A percentile compares a stretch with the other conserved stretches of the same genome.
phyloP scores from a whole-genome alignment of 208 protist species.

The Leishmania turanica region DNA sequence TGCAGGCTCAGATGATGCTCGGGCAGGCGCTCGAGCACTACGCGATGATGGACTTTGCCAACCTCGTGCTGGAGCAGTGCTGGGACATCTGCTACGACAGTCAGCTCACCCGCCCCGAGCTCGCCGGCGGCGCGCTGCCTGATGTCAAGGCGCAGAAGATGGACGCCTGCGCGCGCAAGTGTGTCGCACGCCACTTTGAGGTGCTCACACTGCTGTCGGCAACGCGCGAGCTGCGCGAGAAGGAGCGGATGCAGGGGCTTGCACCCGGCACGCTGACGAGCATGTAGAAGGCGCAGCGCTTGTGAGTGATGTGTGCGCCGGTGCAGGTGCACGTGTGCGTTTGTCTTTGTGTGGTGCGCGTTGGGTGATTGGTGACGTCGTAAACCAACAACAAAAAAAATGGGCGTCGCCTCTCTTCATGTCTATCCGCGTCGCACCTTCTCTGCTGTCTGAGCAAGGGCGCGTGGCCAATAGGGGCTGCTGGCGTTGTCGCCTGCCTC shows the following conservation, averaged over 20 bases:
- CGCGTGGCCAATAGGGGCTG: not conserved
- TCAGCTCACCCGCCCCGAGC: conserved; percentile 68
- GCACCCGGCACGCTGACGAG: conserved; percentile 27
- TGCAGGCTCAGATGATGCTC: conserved; percentile 84
- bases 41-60: conserved; percentile 69
- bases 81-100: conserved; percentile 89
- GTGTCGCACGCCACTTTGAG: conserved; percentile 85
- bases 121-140: conserved; percentile 42
- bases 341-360: not conserved
- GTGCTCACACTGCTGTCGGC: conserved; percentile 81
- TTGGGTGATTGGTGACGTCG: not conserved
- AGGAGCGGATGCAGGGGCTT: conserved; percentile 35
- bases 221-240: conserved; percentile 52
- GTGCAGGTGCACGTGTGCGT: not conserved
- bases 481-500: not conserved
- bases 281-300: not conserved
- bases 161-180: conserved; percentile 89
- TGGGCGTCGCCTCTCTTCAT: no score
- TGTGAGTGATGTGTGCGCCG: not conserved
- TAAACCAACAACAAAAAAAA: not conserved
- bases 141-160: conserved; percentile 71
- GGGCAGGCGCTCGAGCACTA: conserved; percentile 78
- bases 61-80: conserved; percentile 73
- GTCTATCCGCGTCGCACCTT: not conserved
- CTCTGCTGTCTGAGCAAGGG: not conserved